Base-by-base conservation (phyloP, 768 basidiomycete species). In the Leccinum disarticulatum region DNA sequence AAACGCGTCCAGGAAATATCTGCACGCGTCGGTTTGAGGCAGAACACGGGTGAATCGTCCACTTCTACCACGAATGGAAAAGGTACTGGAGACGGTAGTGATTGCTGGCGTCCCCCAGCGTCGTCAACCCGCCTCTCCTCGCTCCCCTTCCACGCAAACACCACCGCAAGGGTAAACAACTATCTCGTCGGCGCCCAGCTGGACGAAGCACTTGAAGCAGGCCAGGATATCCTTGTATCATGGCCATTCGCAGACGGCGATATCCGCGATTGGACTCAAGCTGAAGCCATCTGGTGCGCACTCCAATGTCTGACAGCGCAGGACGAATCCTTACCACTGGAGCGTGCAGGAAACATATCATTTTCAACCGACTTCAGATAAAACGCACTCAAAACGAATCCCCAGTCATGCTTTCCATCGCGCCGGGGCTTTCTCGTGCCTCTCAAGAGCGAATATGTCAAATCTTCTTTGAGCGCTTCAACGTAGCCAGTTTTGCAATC, bases 381-480 rank as follows among this genome's bases (percentile, higher is more conserved):
- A 84, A 90, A 55, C 88, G 94, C 57, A 83, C 83, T 7, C 91
- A 92, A 66, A 94, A 95, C 70, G 92, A 95, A 70, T 94, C 91
- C 17, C 91, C 93, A 2, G 84, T 93, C 56, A 80, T 95, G 33
- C 80, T 95, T 58, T 86, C 88, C 41, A 79, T 95, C 56, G 76
- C 81, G 5, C 74, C 87, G 0, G 83, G 85, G 31, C 81, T 91
- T 22, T 82, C 90, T 27, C 82, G 89, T 55, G 76, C 78, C 38
- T 80, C 84, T 9, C 83, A 88, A 71, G 91, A 95, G 70, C 81
- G 81, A 48, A 81, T 89, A 66, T 89, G 87, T 66, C 92, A 90
- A 68, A 80, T 91, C 41, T 92, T 95, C 75, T 97, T 97, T 66
- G 94, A 96, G 70, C 88, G 91, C 27, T 91, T 95, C 82, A 94